Evolutionary conservation across 1,284 basidiomycete species (phyloP).

Genomic region (Tilletia caries): DNA sequence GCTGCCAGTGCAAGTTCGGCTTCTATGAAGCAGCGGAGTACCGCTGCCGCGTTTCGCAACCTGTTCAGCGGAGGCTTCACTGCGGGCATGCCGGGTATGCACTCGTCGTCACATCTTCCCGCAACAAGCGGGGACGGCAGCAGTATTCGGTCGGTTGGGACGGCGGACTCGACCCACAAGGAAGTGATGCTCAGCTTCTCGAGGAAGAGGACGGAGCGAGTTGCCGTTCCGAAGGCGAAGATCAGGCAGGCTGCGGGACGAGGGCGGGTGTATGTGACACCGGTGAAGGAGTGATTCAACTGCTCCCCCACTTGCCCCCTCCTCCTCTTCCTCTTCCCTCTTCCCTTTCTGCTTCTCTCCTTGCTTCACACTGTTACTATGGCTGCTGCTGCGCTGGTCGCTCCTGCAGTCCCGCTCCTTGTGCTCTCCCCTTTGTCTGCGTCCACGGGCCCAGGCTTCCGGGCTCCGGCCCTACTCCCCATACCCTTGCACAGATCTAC

Average conservation of each 20-base stretch:
- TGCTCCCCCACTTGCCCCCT: not conserved
- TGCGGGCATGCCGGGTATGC: not conserved
- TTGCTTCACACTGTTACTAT: not conserved
- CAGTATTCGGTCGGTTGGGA: not conserved
- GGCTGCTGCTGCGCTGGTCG: too few species aligned
- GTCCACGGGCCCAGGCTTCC: too few species aligned
- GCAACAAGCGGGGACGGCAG: not conserved
- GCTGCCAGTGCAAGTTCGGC: too few species aligned
- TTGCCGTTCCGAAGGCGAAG: slow-evolving; percentile 4
- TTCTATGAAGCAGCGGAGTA: too few species aligned
- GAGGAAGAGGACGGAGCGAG: slow-evolving; percentile 1
- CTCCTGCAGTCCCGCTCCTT: too few species aligned
- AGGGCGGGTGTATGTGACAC: slow-evolving; percentile 1
- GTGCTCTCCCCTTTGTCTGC: too few species aligned
- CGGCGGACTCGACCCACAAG: too few species aligned
- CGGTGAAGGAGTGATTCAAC: not conserved
- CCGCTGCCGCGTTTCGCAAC: too few species aligned
- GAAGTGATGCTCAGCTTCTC: slow-evolving; percentile 7
- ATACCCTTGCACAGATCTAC: too few species aligned
- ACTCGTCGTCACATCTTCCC: too few species aligned
- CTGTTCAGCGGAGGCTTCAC: too few species aligned
- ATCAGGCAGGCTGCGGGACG: slow-evolving; percentile 10
- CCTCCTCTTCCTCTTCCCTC: not conserved
- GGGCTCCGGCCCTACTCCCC: too few species aligned
- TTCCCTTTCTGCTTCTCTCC: not conserved